phyloP scores from a whole-genome alignment of 2,329 filamentous ascomycete species.

The Aspergillus niger region DNA sequence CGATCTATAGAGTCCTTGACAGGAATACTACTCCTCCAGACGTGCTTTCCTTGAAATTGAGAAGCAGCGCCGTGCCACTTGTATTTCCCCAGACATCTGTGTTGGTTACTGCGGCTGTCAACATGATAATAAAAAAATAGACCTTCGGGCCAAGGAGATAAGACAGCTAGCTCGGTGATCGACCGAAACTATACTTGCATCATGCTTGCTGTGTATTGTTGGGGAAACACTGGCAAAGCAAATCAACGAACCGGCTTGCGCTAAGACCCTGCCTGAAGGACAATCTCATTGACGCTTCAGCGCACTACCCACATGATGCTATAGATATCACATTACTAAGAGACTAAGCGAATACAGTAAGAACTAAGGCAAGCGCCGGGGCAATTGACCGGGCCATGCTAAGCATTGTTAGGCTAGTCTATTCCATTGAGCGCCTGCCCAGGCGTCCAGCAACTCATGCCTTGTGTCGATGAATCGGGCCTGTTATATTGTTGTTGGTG shows the following conservation, averaged over 20 bases:
- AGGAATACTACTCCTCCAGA: neutral
- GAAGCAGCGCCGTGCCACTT: neutral
- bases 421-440: neutral
- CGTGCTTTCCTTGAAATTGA: neutral
- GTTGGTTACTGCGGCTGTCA: neutral
- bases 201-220: neutral
- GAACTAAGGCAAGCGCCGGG: neutral
- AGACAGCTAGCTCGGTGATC: neutral
- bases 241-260: neutral
- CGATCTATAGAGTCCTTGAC: neutral
- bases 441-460: neutral
- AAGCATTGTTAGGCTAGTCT: neutral
- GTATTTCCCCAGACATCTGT: neutral
- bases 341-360: neutral
- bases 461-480: neutral
- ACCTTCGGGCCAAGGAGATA: neutral
- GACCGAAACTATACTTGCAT: too few species aligned
- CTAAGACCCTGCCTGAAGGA: neutral
- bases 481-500: neutral
- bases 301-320: neutral
- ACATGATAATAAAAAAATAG: neutral
- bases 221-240: neutral
- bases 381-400: neutral
- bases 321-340: neutral
- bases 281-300: neutral